These are phyloP conservation scores for Panellus pusillus DNA, from an alignment of 768 basidiomycete species.

Conservation along the genomic window DNA sequence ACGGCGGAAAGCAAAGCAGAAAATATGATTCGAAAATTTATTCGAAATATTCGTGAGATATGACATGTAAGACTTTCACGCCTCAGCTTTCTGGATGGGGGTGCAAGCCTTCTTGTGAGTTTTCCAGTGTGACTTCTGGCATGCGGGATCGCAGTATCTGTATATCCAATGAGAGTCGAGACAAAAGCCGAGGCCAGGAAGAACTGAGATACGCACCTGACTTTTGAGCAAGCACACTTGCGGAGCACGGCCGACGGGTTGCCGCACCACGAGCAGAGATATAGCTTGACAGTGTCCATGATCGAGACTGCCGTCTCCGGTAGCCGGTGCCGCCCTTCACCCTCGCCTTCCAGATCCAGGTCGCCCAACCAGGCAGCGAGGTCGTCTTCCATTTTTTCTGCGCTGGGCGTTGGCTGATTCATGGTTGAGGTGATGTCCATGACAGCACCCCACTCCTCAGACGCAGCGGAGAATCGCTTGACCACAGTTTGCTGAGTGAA, in stretches of 20 bases:
- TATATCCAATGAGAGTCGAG: no score
- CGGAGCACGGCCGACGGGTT: constrained; percentile 60
- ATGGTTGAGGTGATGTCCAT: constrained; percentile 35
- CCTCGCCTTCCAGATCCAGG: constrained; percentile 36
- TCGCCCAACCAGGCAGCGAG: constrained; percentile 59
- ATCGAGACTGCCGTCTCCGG: constrained; percentile 21
- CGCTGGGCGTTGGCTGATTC: constrained; percentile 28
- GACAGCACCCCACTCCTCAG: constrained; percentile 47
- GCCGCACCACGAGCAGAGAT: constrained; percentile 63
- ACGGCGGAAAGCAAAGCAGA: no score
- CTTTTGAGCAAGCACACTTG: constrained; percentile 48
- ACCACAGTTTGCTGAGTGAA: constrained; percentile 55
- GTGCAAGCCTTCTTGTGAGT: constrained; percentile 27
- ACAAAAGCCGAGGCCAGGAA: no score
- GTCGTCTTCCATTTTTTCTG: constrained; percentile 52
- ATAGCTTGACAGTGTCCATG: constrained; percentile 49
- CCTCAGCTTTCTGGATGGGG: neutral
- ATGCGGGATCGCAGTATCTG: constrained; percentile 40
- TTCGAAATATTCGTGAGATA: no score
- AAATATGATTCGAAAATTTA: no score
- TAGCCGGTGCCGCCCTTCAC: constrained; percentile 22
- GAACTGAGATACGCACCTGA: no score
- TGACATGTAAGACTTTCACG: neutral
- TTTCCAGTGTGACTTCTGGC: constrained; percentile 39
- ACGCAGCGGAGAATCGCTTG: constrained; percentile 41